A percentile compares a stretch with the other conserved stretches of the same genome.
These are phyloP conservation scores for Umbelopsis vinacea DNA, from an alignment of 192 early-diverging fungal species.

Conservation along the genomic window DNA sequence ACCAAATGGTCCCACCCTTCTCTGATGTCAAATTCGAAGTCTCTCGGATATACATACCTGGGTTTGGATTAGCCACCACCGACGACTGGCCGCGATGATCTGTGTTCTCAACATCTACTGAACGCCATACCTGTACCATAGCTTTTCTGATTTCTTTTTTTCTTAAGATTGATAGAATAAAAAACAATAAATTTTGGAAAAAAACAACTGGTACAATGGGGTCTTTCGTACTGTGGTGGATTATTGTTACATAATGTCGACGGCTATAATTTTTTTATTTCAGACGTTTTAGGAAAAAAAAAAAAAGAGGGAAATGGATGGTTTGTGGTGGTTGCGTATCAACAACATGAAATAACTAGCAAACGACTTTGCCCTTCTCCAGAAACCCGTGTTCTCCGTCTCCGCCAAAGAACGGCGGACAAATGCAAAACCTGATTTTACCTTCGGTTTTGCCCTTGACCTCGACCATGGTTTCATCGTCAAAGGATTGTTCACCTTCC, in stretches of 20 bases:
- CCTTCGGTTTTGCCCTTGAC: constrained; percentile 35
- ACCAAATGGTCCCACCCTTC: neutral
- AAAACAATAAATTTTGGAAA: too few relatives aligned
- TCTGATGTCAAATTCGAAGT: constrained; percentile 11
- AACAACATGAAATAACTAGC: neutral
- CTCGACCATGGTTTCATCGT: constrained; percentile 43
- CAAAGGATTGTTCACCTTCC: constrained; percentile 40
- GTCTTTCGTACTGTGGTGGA: too few relatives aligned
- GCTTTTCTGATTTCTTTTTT: neutral
- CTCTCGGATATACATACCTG: constrained; percentile 7
- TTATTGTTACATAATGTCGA: neutral
- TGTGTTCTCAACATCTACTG: neutral
- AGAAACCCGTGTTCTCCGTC: constrained; percentile 49
- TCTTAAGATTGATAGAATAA: neutral
- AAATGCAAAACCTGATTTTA: constrained; percentile 38
- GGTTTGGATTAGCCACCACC: neutral
- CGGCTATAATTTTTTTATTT: neutral
- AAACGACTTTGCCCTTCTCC: constrained; percentile 46
- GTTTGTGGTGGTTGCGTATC: neutral
- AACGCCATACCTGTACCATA: neutral
- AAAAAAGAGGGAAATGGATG: neutral
- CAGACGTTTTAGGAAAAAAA: neutral
- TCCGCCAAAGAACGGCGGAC: constrained; percentile 44
- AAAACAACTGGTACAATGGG: too few relatives aligned
- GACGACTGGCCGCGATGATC: constrained; percentile 6